Evolutionary conservation across 129 eudicot species (phyloP), one percentile per base, ranked within the genome.

Genomic region (Centaurea solstitialis): DNA sequence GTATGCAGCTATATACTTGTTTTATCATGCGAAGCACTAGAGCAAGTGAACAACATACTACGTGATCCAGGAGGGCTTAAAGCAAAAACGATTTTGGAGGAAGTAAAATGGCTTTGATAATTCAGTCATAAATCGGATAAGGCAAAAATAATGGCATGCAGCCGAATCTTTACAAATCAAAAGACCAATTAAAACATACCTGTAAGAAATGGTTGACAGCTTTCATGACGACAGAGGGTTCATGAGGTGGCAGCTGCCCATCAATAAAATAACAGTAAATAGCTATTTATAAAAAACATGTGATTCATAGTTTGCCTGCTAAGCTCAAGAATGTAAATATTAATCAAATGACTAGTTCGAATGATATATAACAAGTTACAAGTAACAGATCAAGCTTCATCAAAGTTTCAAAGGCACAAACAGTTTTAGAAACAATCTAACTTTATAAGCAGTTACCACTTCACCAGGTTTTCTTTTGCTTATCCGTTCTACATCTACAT

Each of bases 141-240:
- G 20, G 15, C 21, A 69, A 69, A 10, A 69, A 30, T 45, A 43
- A 61, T 17, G 69, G 9, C 4, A 53, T 41, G 22, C 40, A 71
- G 68, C 39, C 62, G 75, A 75, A 41, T 18, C 13, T 61, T 7
- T 7, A 61, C 69, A 33, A 45, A 64, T 6, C 26, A 20, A 5
- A 43, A 76, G 72, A 69, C 71, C 75, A 86, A 17, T 76, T 47
- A 43, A 68, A 50, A 24, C 87, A 71, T 62, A 94, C 99, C 97
- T 90, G 98, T 78, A 96, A 81, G 76, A 93, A 96, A 87, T 96
- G 99, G 85, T 96, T 96, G 78, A 96, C 95, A 43, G 99, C 99
- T 80, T 83, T 88, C 84, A 79, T 88, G 53, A 96, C 98, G 57
- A 96, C 98, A 22, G 85, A 83, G 86, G 99, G 93, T 66, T 96